Evolutionary conservation across 2,329 filamentous ascomycete genomes (phyloP), one percentile per base, ranked within the genome.

Genomic region (Exophiala alcalophila): DNA sequence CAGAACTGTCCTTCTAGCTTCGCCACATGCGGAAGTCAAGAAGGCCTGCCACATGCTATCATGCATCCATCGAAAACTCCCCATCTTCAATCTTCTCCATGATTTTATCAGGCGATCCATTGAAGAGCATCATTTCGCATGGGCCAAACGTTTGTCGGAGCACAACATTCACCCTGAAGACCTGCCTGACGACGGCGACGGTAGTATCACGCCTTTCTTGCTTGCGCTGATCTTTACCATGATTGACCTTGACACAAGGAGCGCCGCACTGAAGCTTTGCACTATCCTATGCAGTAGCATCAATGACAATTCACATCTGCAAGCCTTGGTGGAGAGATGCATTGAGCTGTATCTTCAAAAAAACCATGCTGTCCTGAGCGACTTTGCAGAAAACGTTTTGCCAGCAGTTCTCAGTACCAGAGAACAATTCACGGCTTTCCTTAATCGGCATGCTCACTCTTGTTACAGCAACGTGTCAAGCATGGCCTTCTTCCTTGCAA

Each of bases 371-470:
- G 12, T 44, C 8, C 29, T 52, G 10, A 44, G 47, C n/a, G 41
- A 51, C 18, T 53, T 55, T 31, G 49, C 47, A 27, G 40, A 53
- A 40, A 45, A 57, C 33, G 48, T 57, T 10, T 35, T 57, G 12
- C 54, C 54, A 5, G 33, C 43, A 8, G 44, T 57, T 18, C 19
- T 57, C n/a, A 35, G 37, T 21, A 40, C 37, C 15, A 45, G 42
- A 31, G 31, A 44, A 23, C 43, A 44, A 18, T 46, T 52, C 21
- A 25, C 47, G n/a, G 30, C 28, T 19, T 53, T 55, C 26, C 15
- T 50, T 5, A 23, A 34, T 20, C 37, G 34, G 27, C 36, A 47
- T 18, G 15, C 25, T 20, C 19, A 15, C 5, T 45, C 35, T n/a
- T 41, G 38, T 27, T 24, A 19, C 21, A 29, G 34, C 4, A 24